Percentiles rank a stretch among this genome's conserved stretches.
Evolutionary conservation across 2,329 filamentous ascomycete species (phyloP).

Genomic region (Stagonosporopsis cucurbitacearum): DNA sequence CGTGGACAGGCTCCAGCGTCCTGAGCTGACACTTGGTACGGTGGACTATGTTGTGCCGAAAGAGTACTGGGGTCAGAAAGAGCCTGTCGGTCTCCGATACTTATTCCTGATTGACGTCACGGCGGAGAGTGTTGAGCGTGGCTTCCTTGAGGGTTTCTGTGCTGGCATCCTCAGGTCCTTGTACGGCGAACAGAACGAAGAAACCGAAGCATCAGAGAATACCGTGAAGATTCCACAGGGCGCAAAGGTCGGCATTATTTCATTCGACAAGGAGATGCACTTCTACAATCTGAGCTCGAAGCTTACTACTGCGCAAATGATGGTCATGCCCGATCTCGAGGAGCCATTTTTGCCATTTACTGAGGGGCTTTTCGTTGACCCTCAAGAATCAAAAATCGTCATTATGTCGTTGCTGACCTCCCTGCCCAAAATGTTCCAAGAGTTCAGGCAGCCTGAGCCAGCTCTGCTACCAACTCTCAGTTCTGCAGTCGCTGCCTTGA

Average conservation of each 20-base stretch:
- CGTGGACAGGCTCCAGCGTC: slow-evolving; percentile 85
- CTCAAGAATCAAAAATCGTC: slow-evolving; percentile 83
- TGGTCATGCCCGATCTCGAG: slow-evolving; percentile 97
- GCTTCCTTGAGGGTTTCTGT: slow-evolving; percentile 88
- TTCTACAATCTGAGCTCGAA: slow-evolving; percentile 91
- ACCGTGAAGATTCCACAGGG: slow-evolving; percentile 72
- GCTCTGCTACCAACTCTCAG: slow-evolving; percentile 84
- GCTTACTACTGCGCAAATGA: slow-evolving; percentile 90
- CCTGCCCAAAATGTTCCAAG: slow-evolving; percentile 84
- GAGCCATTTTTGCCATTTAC: slow-evolving; percentile 94
- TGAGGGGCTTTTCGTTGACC: slow-evolving; percentile 92
- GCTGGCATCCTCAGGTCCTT: slow-evolving; percentile 85
- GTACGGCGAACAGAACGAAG: slow-evolving; percentile 67
- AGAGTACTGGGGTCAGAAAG: slow-evolving; percentile 91
- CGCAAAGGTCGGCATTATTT: slow-evolving; percentile 91
- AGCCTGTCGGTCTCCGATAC: slow-evolving; percentile 85
- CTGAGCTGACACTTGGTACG: slow-evolving; percentile 88
- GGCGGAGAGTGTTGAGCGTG: slow-evolving; percentile 88
- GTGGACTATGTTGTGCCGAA: slow-evolving; percentile 97
- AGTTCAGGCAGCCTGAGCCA: slow-evolving; percentile 88
- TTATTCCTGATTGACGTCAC: slow-evolving; percentile 94
- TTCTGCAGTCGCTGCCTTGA: slow-evolving; percentile 81
- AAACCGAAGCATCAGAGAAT: slow-evolving; percentile 57
- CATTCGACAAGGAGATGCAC: slow-evolving; percentile 95
- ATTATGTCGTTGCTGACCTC: slow-evolving; percentile 86